A percentile compares a stretch with the other conserved stretches of the same genome.
Evolutionary conservation across 768 basidiomycete species (phyloP).

Genomic region (Auricularia cornea): DNA sequence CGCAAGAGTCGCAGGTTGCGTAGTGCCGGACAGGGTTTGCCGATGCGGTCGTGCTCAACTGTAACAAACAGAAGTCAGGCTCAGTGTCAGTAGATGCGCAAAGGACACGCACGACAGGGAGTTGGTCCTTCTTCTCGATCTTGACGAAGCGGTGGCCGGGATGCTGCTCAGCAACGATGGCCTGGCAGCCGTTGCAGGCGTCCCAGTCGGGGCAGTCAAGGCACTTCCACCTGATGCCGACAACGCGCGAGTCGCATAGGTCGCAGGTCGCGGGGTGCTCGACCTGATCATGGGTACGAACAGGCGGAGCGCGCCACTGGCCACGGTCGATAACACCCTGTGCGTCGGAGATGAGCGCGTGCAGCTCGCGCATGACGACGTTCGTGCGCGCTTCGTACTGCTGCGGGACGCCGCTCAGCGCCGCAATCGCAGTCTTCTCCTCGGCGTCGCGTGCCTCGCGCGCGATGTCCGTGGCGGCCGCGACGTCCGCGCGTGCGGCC

Average conservation of each 20-base stretch:
- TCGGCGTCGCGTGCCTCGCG: constrained; percentile 17
- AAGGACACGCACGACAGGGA: constrained; percentile 40
- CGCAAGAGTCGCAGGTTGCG: constrained; percentile 52
- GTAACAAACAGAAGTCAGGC: neutral
- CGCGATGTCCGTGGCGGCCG: constrained; percentile 29
- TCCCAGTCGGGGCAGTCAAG: constrained; percentile 78
- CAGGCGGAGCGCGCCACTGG: neutral
- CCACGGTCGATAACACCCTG: neutral
- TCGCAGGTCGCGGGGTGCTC: constrained; percentile 65
- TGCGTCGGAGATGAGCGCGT: neutral
- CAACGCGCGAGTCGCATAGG: constrained; percentile 63
- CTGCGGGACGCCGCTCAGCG: neutral
- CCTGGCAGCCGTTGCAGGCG: constrained; percentile 62
- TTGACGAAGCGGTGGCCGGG: constrained; percentile 68
- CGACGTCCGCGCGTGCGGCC: neutral
- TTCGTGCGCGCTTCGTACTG: too few relatives aligned
- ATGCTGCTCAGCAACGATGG: constrained; percentile 66
- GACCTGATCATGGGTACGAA: constrained; percentile 19
- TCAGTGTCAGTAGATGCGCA: neutral
- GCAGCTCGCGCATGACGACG: too few relatives aligned
- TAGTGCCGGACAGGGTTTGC: neutral
- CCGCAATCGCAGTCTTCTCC: constrained; percentile 2
- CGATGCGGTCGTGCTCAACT: neutral
- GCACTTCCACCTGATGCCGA: constrained; percentile 79
- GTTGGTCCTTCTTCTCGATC: constrained; percentile 43